Conservation (phyloP, 306 rosid species). For the Luffa acutangula region DNA sequence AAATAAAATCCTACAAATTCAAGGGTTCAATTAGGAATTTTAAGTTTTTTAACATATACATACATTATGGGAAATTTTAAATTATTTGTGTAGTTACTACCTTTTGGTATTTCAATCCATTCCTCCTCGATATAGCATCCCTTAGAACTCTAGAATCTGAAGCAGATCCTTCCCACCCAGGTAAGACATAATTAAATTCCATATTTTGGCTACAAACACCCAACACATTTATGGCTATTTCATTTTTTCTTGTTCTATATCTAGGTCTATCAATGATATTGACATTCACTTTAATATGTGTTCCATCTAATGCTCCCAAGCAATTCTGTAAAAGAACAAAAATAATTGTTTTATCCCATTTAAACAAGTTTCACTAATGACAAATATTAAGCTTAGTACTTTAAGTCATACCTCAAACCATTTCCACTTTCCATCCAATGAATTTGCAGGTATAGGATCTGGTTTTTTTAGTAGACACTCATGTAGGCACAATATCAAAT, state of each 20-base stretch:
- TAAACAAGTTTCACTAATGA: background rate
- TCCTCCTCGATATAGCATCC: background rate
- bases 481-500: background rate
- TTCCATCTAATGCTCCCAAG: constrained; percentile 6
- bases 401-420: too few relatives aligned
- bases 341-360: background rate
- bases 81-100: too few relatives aligned
- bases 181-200: constrained; percentile 1
- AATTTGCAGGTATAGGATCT: background rate
- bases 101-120: constrained; percentile 1
- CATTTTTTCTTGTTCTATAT: background rate
- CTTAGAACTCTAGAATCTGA: background rate
- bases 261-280: background rate
- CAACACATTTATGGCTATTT: background rate
- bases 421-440: background rate
- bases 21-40: too few relatives aligned
- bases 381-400: too few relatives aligned
- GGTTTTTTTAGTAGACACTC: background rate
- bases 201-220: background rate
- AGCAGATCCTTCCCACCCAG: background rate
- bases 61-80: too few relatives aligned
- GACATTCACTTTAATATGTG: background rate
- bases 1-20: too few relatives aligned
- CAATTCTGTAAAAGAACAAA: background rate
- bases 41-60: too few relatives aligned